A percentile compares a stretch with the other conserved stretches of the same genome.
These are phyloP conservation scores for Neoboletus brunneissimus DNA, from an alignment of 768 basidiomycete genomes.

Conservation along the genomic window DNA sequence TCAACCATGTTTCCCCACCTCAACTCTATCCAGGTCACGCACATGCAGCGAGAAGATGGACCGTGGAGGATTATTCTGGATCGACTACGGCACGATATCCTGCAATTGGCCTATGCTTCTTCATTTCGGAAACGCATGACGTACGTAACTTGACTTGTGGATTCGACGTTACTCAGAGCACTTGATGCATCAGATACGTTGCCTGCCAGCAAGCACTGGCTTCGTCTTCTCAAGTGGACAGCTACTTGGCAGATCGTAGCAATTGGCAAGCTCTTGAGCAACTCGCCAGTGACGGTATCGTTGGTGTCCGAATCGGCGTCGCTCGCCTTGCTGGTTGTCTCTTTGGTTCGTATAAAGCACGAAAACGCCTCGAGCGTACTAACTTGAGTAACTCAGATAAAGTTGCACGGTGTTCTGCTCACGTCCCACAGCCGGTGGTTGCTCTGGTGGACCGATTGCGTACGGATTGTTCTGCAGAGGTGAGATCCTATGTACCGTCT, in stretches of 20 bases:
- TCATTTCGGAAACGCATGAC: conserved; percentile 66
- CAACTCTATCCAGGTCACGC: conserved; percentile 43
- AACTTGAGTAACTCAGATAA: conserved; percentile 14
- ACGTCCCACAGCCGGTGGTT: conserved; percentile 35
- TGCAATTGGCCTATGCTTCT: conserved; percentile 43
- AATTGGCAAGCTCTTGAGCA: conserved; percentile 50
- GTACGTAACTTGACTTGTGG: conserved; percentile 40
- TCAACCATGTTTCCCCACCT: conserved; percentile 7
- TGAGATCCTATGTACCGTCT: conserved; percentile 54
- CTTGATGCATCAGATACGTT: conserved; percentile 53
- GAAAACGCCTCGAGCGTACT: conserved; percentile 5
- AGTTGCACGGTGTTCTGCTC: conserved; percentile 6
- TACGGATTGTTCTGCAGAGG: conserved; percentile 57
- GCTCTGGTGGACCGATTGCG: conserved; percentile 47
- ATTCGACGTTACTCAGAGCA: conserved; percentile 13
- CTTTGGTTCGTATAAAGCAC: conserved; percentile 44
- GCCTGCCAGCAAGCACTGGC: conserved; percentile 66
- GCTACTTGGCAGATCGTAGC: conserved; percentile 41
- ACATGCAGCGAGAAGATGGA: conserved; percentile 42
- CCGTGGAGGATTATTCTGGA: conserved; percentile 35
- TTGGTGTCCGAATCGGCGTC: conserved; percentile 83
- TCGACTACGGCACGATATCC: conserved; percentile 41
- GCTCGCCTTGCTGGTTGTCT: conserved; percentile 66
- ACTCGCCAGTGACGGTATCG: conserved; percentile 64
- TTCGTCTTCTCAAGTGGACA: conserved; percentile 33